Percentiles rank a stretch among this genome's conserved stretches.
Evolutionary conservation across 2,329 filamentous ascomycete species (phyloP).

Genomic region (Paraphoma sp.): DNA sequence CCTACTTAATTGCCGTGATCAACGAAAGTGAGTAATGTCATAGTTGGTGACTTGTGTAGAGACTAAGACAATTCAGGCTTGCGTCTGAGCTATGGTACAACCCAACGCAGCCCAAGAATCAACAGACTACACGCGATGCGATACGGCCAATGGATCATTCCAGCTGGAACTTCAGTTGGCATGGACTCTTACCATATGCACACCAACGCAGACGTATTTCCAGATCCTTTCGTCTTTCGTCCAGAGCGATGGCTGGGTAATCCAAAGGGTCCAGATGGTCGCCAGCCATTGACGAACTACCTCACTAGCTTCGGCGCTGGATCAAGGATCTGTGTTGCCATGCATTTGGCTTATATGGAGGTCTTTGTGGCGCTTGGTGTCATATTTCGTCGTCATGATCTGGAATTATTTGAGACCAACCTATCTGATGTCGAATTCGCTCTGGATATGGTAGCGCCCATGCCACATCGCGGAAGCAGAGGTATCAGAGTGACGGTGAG

Average conservation of each 20-base stretch:
- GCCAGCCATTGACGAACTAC: slow-evolving; percentile 11
- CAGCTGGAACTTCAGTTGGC: slow-evolving; percentile 34
- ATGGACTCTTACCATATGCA: slow-evolving; percentile 37
- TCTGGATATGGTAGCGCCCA: slow-evolving; percentile 15
- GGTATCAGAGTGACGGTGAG: slow-evolving; percentile 11
- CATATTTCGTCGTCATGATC: slow-evolving; percentile 12
- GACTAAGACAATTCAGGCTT: no score
- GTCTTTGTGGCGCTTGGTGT: slow-evolving; percentile 13
- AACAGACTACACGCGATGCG: slow-evolving; percentile 13
- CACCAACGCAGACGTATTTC: slow-evolving; percentile 29
- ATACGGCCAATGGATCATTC: slow-evolving; percentile 19
- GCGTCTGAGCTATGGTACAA: no score
- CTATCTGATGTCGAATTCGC: slow-evolving; percentile 13
- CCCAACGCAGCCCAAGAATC: no score
- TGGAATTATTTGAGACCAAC: slow-evolving; percentile 14
- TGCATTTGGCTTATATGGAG: slow-evolving; percentile 16
- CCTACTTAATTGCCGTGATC: slow-evolving; percentile 33
- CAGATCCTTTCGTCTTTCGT: slow-evolving; percentile 17
- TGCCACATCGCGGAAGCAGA: slow-evolving; percentile 1
- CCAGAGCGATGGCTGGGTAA: slow-evolving; percentile 39
- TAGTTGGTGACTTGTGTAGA: no score
- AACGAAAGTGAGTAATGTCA: slow-evolving; percentile 18
- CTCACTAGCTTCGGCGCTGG: slow-evolving; percentile 18
- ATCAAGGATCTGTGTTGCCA: slow-evolving; percentile 15
- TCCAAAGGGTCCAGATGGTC: slow-evolving; percentile 2